These are phyloP conservation scores for Apiospora kogelbergensis DNA, from an alignment of 2,329 filamentous ascomycete species.

Conservation along the genomic window DNA sequence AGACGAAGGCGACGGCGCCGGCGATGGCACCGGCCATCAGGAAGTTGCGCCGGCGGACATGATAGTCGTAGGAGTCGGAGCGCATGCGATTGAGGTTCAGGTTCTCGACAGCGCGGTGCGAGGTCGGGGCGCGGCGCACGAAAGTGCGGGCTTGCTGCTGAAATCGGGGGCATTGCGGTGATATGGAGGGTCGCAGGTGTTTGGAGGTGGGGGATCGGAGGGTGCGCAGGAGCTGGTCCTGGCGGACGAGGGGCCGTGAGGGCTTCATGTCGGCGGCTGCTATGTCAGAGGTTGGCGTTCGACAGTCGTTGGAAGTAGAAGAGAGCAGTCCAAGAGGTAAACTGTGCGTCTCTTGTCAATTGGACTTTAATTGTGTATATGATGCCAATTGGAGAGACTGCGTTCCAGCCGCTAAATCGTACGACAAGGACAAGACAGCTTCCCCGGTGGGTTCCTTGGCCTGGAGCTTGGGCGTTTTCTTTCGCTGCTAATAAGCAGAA, in stretches of 20 bases:
- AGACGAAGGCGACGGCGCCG: slow-evolving; percentile 49
- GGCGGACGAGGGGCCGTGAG: slow-evolving; percentile 11
- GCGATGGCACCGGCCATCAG: slow-evolving; percentile 50
- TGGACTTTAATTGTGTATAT: neutral
- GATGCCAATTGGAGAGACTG: neutral
- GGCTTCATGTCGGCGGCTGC: slow-evolving; percentile 12
- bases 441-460: neutral
- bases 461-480: neutral
- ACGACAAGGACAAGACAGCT: neutral
- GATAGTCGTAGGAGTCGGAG: slow-evolving; percentile 47
- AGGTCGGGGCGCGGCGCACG: slow-evolving; percentile 24
- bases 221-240: slow-evolving; percentile 11
- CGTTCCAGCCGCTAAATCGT: neutral
- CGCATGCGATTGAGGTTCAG: slow-evolving; percentile 52
- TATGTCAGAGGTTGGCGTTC: neutral
- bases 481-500: neutral
- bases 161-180: slow-evolving; percentile 13
- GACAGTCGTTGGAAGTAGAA: neutral
- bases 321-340: neutral
- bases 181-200: slow-evolving; percentile 9
- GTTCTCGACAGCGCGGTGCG: slow-evolving; percentile 43
- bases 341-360: neutral
- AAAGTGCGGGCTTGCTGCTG: slow-evolving; percentile 35
- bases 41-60: slow-evolving; percentile 51
- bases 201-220: slow-evolving; percentile 9